phyloP scores from a whole-genome alignment of 164 flowering plant genomes.

The Nymphaea colorata region DNA sequence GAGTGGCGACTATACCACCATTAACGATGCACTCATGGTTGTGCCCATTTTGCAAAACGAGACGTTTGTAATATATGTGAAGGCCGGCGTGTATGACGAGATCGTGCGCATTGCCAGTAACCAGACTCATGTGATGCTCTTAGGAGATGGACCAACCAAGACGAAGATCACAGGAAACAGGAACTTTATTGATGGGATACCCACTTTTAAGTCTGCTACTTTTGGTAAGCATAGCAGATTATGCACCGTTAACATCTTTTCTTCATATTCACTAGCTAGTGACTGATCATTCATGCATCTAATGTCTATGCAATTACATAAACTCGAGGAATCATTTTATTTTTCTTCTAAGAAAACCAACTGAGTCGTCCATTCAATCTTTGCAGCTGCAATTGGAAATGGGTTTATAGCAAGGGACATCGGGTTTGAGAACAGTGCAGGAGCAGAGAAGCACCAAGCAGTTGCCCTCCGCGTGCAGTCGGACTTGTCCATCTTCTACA shows the following conservation, averaged over 20 bases:
- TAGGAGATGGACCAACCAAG: conserved; percentile 76
- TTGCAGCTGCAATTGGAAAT: conserved; percentile 34
- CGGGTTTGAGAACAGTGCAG: conserved; percentile 76
- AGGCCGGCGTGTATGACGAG: conserved; percentile 69
- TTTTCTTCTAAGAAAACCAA: no score
- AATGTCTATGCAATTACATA: no score
- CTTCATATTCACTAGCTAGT: no score
- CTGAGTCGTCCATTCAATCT: background rate
- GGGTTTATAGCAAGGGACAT: conserved; percentile 64
- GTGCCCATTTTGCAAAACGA: conserved; percentile 31
- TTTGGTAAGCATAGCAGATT: conserved; percentile 32
- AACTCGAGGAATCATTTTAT: no score
- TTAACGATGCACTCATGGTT: conserved; percentile 34
- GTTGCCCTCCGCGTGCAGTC: conserved; percentile 58
- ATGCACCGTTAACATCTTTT: background rate
- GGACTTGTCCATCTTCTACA: conserved; percentile 47
- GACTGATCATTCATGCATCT: background rate
- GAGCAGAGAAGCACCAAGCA: conserved; percentile 54
- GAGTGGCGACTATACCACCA: conserved; percentile 42
- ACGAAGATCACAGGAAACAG: conserved; percentile 55
- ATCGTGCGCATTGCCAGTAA: conserved; percentile 19
- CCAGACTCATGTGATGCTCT: conserved; percentile 34
- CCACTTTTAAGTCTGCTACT: conserved; percentile 51
- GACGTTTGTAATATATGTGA: conserved; percentile 44
- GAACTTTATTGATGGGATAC: conserved; percentile 36